Base-by-base conservation (phyloP, 257 asterid genomes). In the Orobanche coerulescens region DNA sequence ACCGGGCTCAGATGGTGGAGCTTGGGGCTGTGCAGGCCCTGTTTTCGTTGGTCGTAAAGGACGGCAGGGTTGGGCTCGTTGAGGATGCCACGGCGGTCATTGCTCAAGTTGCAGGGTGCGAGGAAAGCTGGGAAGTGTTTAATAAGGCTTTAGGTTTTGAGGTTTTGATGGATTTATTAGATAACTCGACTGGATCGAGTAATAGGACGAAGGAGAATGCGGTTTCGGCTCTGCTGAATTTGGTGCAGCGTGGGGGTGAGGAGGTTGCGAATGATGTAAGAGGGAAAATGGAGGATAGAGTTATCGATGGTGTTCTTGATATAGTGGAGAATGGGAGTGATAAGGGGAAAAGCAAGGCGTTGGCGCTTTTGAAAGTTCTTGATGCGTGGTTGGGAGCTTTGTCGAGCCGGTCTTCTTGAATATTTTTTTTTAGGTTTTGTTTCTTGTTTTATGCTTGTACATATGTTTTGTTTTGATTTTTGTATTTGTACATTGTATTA, bases 81-180 rank as follows among this genome's bases (percentile, higher is more conserved):
- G 98, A 92, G 71, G 98, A 92, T 53, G 91, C 94, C 4, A 92
- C 98, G 0, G 98, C 98, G 0, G 98, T 92, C 69, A 82, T 92
- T 25, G 96, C 98, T 0, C 98, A 92, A 67, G 73, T 92, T 3
- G 95, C 96, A 0, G 98, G 95, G 3, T 88, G 95, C 49, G 93
- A 79, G 74, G 96, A 92, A 78, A 79, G 94, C 71, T 84, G 86
- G 87, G 95, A 82, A 47, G 88, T 81, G 18, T 81, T 88, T 48
- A 79, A 78, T 62, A 82, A 73, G 78, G 85, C 80, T 2, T 70
- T 84, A 40, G 96, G 96, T 25, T 51, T 82, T 2, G 85, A 83
- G 49, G 81, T 92, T 51, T 62, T 92, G 87, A 79, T 88, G 75
- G 98, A 88, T 76, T 66, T 92, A 76, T 42, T 92, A 75, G 98